A percentile compares a stretch with the other conserved stretches of the same genome.
Conservation (phyloP, 2,329 filamentous ascomycete species). For the Teratosphaeriaceae sp. region DNA sequence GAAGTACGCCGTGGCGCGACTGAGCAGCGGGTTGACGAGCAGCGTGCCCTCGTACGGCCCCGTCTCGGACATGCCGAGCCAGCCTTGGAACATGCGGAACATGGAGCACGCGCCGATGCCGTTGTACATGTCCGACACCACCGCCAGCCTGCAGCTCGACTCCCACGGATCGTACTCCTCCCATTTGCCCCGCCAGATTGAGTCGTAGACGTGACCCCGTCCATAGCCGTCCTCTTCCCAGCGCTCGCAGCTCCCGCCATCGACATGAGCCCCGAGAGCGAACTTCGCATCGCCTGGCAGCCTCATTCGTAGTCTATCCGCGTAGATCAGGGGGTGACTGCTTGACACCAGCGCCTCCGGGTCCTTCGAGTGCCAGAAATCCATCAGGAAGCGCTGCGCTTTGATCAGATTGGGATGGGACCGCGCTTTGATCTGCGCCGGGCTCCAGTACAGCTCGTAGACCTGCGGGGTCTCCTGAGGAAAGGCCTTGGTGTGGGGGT, state of each 20-base stretch:
- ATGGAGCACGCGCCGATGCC: slow-evolving; percentile 76
- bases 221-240: slow-evolving; percentile 57
- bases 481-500: slow-evolving; percentile 43
- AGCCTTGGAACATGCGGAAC: slow-evolving; percentile 86
- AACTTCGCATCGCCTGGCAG: slow-evolving; percentile 48
- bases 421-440: slow-evolving; percentile 41
- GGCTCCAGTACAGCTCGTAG: slow-evolving; percentile 47
- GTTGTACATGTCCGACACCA: slow-evolving; percentile 68
- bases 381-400: slow-evolving; percentile 42
- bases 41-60: slow-evolving; percentile 72
- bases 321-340: slow-evolving; percentile 42
- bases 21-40: slow-evolving; percentile 71
- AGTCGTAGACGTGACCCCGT: slow-evolving; percentile 60
- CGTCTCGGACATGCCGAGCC: slow-evolving; percentile 72
- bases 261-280: slow-evolving; percentile 51
- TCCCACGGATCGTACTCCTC: slow-evolving; percentile 81
- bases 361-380: slow-evolving; percentile 42
- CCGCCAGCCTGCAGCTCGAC: slow-evolving; percentile 58
- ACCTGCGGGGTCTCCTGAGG: slow-evolving; percentile 44
- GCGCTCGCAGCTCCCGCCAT: slow-evolving; percentile 45
- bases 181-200: slow-evolving; percentile 69
- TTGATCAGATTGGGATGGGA: slow-evolving; percentile 41
- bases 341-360: slow-evolving; percentile 37
- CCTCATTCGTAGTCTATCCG: slow-evolving; percentile 46
- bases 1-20: slow-evolving; percentile 69